Conservation (phyloP, 768 basidiomycete species). For the Coprinellus micaceus region DNA sequence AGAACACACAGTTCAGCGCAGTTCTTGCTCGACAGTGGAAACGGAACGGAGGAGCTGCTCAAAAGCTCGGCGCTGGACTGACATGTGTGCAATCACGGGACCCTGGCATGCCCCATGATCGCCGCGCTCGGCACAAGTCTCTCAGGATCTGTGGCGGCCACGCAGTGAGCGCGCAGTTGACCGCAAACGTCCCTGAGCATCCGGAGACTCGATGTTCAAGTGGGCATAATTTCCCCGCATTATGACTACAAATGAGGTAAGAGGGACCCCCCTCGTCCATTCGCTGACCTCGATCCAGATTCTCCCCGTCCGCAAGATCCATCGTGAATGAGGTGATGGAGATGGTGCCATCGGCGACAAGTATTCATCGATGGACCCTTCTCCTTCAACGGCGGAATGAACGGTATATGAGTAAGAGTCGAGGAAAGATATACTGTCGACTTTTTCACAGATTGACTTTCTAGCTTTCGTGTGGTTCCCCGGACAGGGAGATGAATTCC, state of each 20-base stretch:
- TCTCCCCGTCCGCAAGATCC: slow-evolving; percentile 7
- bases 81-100: slow-evolving; percentile 4
- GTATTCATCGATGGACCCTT: slow-evolving; percentile 11
- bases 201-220: not conserved
- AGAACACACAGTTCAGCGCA: slow-evolving; percentile 9
- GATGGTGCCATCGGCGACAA: slow-evolving; percentile 9
- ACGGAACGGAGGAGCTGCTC: slow-evolving; percentile 8
- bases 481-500: slow-evolving; percentile 23
- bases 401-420: not conserved
- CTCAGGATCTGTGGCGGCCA: not conserved
- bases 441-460: slow-evolving; percentile 26
- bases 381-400: not conserved
- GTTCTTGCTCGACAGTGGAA: slow-evolving; percentile 13
- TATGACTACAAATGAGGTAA: slow-evolving; percentile 12
- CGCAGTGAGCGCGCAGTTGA: slow-evolving; percentile 1
- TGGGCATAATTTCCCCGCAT: slow-evolving; percentile 12
- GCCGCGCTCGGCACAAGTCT: slow-evolving; percentile 2
- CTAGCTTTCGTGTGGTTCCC: slow-evolving; percentile 24
- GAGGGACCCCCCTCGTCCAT: slow-evolving; percentile 1
- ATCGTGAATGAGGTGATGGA: not conserved
- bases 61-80: slow-evolving; percentile 8
- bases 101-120: slow-evolving; percentile 4
- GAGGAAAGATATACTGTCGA: not conserved
- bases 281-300: slow-evolving; percentile 1
- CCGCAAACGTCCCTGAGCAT: slow-evolving; percentile 11